Conservation (phyloP, 2,329 filamentous ascomycete genomes). For the Chaetoscypha palmicola region DNA sequence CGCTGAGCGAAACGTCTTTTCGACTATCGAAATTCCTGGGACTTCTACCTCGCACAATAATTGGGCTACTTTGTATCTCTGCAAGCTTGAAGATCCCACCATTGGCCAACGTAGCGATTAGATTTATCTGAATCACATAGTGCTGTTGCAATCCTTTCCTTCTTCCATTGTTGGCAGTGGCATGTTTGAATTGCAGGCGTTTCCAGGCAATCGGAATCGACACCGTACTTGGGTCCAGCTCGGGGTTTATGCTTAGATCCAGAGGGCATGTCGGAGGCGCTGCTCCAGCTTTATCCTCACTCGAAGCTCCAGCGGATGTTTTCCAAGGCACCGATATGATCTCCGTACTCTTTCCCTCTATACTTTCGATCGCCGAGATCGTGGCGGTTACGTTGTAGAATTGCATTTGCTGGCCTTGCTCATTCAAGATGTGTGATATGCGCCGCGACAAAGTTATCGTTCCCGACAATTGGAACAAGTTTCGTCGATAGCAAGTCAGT, state of each 20-base stretch:
- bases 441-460: conserved; percentile 72
- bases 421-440: conserved; percentile 63
- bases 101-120: conserved; percentile 65
- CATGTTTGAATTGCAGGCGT: conserved; percentile 88
- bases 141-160: conserved; percentile 93
- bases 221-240: conserved; percentile 70
- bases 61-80: conserved; percentile 84
- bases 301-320: conserved; percentile 35
- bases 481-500: conserved; percentile 89
- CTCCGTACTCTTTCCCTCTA: conserved; percentile 85
- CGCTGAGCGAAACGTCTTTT: conserved; percentile 67
- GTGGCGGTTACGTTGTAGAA: conserved; percentile 73
- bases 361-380: conserved; percentile 82
- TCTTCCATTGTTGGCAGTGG: conserved; percentile 91
- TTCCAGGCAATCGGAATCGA: conserved; percentile 89
- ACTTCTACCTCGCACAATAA: conserved; percentile 88
- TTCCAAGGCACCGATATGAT: conserved; percentile 98
- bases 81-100: conserved; percentile 65
- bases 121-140: conserved; percentile 80
- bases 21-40: conserved; percentile 90
- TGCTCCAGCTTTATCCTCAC: conserved; percentile 36
- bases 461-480: conserved; percentile 91
- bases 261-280: conserved; percentile 49
- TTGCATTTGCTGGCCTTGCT: conserved; percentile 71
- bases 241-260: conserved; percentile 53